Evolutionary conservation across 805 yeast species (phyloP), one percentile per base, ranked within the genome.

Genomic region (Candida parachauliodes): DNA sequence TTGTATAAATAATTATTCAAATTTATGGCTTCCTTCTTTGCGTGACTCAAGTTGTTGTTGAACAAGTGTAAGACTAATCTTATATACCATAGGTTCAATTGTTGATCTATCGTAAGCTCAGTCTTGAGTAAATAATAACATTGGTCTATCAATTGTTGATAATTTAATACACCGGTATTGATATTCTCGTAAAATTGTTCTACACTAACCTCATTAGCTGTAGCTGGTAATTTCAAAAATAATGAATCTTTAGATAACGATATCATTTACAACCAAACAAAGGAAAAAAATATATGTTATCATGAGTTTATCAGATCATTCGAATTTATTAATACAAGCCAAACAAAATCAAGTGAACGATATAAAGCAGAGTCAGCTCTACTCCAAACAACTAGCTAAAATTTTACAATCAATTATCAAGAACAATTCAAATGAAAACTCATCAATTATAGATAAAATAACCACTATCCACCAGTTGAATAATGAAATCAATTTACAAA

Each of bases 401-500:
- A 43, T 60, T 6, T 34, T 66, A 8, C 40, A 45, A 8, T 42
- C 58, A 3, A 23, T 65, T 3, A 39, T 61, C 9, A 37, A 44
- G 16, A 41, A 50, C 23, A 62, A 65, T 36, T 62, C 68, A 9
- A 21, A 21, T 26, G 29, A 28, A 15, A 17, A 34, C n/a, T 29
- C 51, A 2, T 36, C 47, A 8, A 44, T 56, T 5, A 34, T 63
- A 5, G 68, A 60, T 32, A 67, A 66, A 44, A 63, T 66, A 25
- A 54, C 68, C 11, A 66, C 72, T 7, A 61, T 68, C 5, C 70
- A 65, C 34, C 62, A 64, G 29, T 46, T 68, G 12, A 65, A 67
- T 46, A 38, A 46, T 3, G 65, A 64, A 20, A 66, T 68, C 14
- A 62, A 63, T 35, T 44, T 50, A 19, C 74, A 68, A 45, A 39